These are phyloP conservation scores for Drechmeria coniospora DNA, from an alignment of 2,329 filamentous ascomycete species.

Conservation along the genomic window DNA sequence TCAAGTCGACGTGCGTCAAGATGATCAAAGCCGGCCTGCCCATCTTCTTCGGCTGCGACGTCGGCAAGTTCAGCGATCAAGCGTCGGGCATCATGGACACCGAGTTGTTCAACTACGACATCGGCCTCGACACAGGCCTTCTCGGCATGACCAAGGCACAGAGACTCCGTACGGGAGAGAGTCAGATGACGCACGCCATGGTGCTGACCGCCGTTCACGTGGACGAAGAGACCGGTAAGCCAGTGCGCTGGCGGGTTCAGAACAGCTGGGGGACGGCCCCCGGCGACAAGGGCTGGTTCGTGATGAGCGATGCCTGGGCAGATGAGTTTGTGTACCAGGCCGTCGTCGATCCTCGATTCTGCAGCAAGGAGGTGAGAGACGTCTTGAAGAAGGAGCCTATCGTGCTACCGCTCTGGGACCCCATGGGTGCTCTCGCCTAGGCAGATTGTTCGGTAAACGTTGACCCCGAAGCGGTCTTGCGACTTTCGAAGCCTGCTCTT, in stretches of 20 bases:
- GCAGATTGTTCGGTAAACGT: neutral
- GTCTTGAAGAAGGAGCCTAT: conserved; percentile 56
- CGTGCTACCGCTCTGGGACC: conserved; percentile 64
- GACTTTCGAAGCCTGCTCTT: too few species aligned
- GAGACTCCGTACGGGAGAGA: conserved; percentile 58
- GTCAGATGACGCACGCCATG: conserved; percentile 85
- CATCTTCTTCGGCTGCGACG: conserved; percentile 80
- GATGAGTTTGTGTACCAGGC: conserved; percentile 75
- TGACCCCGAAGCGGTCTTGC: too few species aligned
- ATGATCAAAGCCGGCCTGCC: conserved; percentile 69
- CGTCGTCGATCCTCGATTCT: conserved; percentile 60
- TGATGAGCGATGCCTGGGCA: conserved; percentile 75
- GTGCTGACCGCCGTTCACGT: conserved; percentile 76
- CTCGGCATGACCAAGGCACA: conserved; percentile 64
- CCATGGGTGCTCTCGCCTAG: conserved; percentile 58
- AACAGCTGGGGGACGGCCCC: conserved; percentile 63
- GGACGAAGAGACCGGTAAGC: conserved; percentile 42
- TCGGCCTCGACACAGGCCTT: conserved; percentile 67
- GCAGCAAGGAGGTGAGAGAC: conserved; percentile 49
- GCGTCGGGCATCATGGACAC: conserved; percentile 65
- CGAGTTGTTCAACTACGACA: conserved; percentile 59
- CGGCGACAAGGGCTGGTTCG: conserved; percentile 71
- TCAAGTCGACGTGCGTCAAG: conserved; percentile 58
- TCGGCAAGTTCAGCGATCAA: conserved; percentile 64
- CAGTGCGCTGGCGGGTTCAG: conserved; percentile 71